Evolutionary conservation across 192 early-diverging fungal species (phyloP).

Genomic region (Entomortierella lignicola): DNA sequence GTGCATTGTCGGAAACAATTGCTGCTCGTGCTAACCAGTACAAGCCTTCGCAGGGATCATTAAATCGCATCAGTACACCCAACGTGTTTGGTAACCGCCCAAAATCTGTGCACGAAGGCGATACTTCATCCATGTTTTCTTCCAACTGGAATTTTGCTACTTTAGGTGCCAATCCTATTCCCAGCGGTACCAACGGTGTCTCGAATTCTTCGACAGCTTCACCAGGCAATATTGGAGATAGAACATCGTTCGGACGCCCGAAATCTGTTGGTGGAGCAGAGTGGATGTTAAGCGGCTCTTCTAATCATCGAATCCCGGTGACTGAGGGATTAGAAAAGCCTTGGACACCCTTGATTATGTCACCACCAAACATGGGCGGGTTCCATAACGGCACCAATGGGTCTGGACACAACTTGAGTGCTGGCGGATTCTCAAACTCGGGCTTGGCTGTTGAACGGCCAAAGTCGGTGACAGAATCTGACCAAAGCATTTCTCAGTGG

Average conservation of each 20-base stretch:
- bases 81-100: constrained; percentile 32
- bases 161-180: constrained; percentile 37
- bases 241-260: constrained; percentile 53
- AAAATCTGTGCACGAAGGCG: constrained; percentile 52
- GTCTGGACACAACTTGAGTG: constrained; percentile 34
- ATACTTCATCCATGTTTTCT: constrained; percentile 46
- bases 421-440: constrained; percentile 28
- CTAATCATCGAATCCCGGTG: constrained; percentile 1
- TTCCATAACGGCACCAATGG: constrained; percentile 50
- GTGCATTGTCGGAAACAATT: constrained; percentile 25
- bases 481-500: constrained; percentile 48
- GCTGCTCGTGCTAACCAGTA: constrained; percentile 27
- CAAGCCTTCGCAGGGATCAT: constrained; percentile 23
- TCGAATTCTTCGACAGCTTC: constrained; percentile 31
- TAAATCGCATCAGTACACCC: constrained; percentile 28
- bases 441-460: constrained; percentile 53
- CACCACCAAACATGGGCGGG: constrained; percentile 42
- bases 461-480: constrained; percentile 51
- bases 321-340: constrained; percentile 39
- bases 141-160: constrained; percentile 49
- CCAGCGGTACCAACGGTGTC: not conserved
- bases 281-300: constrained; percentile 40
- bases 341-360: constrained; percentile 41
- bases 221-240: constrained; percentile 43
- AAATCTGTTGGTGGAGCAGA: constrained; percentile 62